Evolutionary conservation across 192 early-diverging fungal species (phyloP), one percentile per base, ranked within the genome.

Genomic region (Helicostylum pulchrum): DNA sequence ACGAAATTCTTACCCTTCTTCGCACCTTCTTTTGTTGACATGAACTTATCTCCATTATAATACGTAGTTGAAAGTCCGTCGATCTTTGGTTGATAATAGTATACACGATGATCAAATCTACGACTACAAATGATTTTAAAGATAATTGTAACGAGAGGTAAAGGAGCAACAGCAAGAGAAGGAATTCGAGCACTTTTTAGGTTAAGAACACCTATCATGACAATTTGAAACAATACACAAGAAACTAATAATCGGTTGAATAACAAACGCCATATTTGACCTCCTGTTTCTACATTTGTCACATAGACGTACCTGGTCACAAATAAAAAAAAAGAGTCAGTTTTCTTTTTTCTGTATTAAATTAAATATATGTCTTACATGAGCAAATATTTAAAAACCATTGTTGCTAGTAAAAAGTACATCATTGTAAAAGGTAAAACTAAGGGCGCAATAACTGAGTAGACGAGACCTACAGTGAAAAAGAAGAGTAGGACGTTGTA

Each of bases 311-410:
- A 88, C 75, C 75, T 77, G 53, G 26, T 17, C 14, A 31, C 31
- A 15, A 5, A 19, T 2, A 8, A 20, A 8, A 39, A 3, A 55
- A 2, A 44, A 10, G 2, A 11, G 26, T 26, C 0, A 26, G 26
- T 26, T 26, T 26, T 26, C 2, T 26, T 26, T 26, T 26, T 26
- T 26, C 26, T 26, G 26, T 26, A 26, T 26, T n/a, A 2, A 26
- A 26, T 26, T 26, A 26, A 26, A 26, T 26, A 2, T 26, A 26
- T 26, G n/a, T 32, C 74, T 64, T 75, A 83, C 86, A 91, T 87
- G 9, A 89, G 46, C 19, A 83, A 80, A 77, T 92, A 90, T 76
- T 84, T 87, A 78, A 83, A 92, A 11, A 84, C 83, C 68, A 88
- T 72, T 58, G 83, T 84, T 4, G 86, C 84, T 39, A 90, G 66